Percentiles rank a stretch among this genome's conserved stretches.
Conservation (phyloP, 1,139 yeast genomes). For the Magnusiomyces ingens region DNA sequence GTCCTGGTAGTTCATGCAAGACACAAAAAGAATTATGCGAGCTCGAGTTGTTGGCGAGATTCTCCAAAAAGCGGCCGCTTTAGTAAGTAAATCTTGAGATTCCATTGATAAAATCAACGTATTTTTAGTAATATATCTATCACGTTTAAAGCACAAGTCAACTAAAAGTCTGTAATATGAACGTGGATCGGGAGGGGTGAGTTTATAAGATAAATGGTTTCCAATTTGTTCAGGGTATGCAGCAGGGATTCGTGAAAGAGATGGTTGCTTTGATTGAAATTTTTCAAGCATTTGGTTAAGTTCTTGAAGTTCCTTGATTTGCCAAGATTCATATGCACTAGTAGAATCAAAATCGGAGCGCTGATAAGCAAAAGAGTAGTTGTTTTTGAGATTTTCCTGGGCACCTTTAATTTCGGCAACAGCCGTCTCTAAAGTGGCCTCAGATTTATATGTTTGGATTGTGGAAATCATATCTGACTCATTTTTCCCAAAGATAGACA, state of each 20-base stretch:
- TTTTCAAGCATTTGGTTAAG: conserved; percentile 35
- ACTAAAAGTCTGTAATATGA: conserved; percentile 38
- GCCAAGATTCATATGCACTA: conserved; percentile 48
- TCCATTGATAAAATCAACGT: conserved; percentile 33
- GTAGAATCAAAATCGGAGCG: conserved; percentile 40
- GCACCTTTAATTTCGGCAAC: conserved; percentile 43
- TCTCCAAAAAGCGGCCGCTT: conserved; percentile 56
- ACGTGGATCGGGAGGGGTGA: conserved; percentile 31
- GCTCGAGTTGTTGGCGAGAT: conserved; percentile 49
- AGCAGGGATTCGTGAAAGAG: conserved; percentile 7
- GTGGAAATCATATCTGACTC: conserved; percentile 26
- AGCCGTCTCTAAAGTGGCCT: conserved; percentile 40
- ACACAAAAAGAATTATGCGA: conserved; percentile 44
- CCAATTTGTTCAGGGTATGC: conserved; percentile 12
- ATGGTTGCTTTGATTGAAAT: conserved; percentile 11
- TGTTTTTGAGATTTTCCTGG: conserved; percentile 38
- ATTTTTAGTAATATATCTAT: conserved; percentile 16
- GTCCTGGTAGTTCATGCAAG: conserved; percentile 40
- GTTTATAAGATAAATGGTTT: conserved; percentile 16
- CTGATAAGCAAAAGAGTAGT: conserved; percentile 35
- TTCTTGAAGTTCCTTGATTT: conserved; percentile 38
- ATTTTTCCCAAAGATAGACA: conserved; percentile 22
- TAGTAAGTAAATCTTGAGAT: conserved; percentile 38
- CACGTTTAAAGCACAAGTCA: conserved; percentile 32
- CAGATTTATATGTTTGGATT: conserved; percentile 30